Conservation (phyloP, 2,329 filamentous ascomycete genomes). For the Sclerotinia sclerotiorum region DNA sequence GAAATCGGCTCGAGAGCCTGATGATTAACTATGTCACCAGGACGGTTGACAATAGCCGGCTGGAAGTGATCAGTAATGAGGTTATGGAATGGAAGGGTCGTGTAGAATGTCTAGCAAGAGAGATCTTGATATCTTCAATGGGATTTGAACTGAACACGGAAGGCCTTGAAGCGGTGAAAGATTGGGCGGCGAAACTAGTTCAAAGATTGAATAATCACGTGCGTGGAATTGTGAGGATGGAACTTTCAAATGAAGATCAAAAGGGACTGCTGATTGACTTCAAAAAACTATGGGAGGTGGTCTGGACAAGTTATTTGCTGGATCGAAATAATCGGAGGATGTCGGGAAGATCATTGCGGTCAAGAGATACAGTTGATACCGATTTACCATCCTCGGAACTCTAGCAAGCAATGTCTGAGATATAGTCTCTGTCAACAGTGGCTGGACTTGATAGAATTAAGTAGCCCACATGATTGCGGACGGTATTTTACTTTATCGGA, state of each 20-base stretch:
- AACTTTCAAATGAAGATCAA: constrained; percentile 24
- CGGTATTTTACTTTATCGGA: neutral
- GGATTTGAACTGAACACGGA: constrained; percentile 20
- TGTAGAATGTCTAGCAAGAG: constrained; percentile 26
- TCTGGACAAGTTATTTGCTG: constrained; percentile 25
- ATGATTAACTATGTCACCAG: constrained; percentile 32
- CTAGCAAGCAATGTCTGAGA: neutral
- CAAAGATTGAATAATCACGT: constrained; percentile 28
- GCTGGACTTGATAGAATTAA: constrained; percentile 1
- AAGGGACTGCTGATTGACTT: constrained; percentile 29
- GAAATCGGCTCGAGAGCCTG: constrained; percentile 33
- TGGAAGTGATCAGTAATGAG: constrained; percentile 23
- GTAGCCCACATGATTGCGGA: neutral
- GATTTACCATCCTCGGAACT: constrained; percentile 3
- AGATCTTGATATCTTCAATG: constrained; percentile 24
- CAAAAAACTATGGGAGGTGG: constrained; percentile 30
- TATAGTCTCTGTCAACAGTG: neutral
- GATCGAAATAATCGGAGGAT: constrained; percentile 18
- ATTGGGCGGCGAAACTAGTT: constrained; percentile 28
- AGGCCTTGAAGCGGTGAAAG: constrained; percentile 22
- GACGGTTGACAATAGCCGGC: constrained; percentile 21
- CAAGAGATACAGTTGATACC: neutral
- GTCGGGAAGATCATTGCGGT: constrained; percentile 15
- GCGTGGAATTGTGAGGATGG: constrained; percentile 24
- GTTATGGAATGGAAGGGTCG: constrained; percentile 26